Percentiles rank a stretch among this genome's conserved stretches.
Conservation (phyloP, 1,139 yeast genomes). For the Scheffersomyces illinoinensis region DNA sequence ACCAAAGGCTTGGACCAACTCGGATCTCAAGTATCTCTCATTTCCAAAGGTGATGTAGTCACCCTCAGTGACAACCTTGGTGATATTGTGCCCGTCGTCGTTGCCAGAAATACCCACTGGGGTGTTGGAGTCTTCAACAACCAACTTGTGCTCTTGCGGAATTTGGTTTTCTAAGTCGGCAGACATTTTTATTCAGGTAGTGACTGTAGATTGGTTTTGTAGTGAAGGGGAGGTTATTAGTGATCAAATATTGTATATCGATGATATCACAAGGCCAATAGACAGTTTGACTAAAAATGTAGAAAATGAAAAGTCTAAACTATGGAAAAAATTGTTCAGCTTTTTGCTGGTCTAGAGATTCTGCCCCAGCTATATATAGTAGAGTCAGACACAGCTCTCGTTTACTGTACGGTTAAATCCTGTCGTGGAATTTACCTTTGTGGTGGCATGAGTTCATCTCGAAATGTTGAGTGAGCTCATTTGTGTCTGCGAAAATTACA, state of each 20-base stretch:
- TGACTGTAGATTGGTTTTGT: not conserved
- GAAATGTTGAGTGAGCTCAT: not conserved
- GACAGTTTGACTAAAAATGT: not conserved
- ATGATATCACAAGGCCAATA: not conserved
- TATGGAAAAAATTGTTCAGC: not conserved
- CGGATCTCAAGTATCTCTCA: slow-evolving; percentile 45
- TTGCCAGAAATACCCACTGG: not conserved
- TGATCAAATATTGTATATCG: not conserved
- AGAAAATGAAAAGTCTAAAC: not conserved
- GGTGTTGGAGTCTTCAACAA: not conserved
- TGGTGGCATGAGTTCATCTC: not conserved
- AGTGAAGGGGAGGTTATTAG: not conserved
- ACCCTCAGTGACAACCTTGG: slow-evolving; percentile 32
- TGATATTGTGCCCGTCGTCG: slow-evolving; percentile 1
- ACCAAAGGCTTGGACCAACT: slow-evolving; percentile 69
- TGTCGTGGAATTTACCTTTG: not conserved
- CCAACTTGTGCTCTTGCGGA: slow-evolving; percentile 1
- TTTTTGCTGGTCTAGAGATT: not conserved
- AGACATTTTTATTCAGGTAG: not conserved
- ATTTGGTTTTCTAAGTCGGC: slow-evolving; percentile 1
- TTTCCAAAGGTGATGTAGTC: slow-evolving; percentile 54
- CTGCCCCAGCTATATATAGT: not conserved
- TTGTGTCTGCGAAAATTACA: not conserved
- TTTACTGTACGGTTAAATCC: not conserved
- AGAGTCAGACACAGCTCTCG: not conserved